Conservation (phyloP, 139 green algal species). For the Picochlorum costavermella region DNA sequence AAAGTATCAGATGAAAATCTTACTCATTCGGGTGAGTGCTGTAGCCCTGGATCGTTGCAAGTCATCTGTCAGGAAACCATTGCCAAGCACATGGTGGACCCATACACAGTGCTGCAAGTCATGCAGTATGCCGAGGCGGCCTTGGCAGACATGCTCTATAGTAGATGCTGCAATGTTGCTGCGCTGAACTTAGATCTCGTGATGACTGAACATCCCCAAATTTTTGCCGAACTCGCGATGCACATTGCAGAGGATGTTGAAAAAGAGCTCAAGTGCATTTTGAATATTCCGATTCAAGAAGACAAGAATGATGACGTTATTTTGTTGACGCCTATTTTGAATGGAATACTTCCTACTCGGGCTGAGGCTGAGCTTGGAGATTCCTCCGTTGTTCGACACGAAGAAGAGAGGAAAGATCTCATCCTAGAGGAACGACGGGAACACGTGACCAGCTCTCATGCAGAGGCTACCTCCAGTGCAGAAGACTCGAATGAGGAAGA, state of each 20-base stretch:
- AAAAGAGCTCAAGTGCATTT: constrained; percentile 20
- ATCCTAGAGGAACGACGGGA: background rate
- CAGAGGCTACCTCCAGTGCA: background rate
- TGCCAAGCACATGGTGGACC: constrained; percentile 61
- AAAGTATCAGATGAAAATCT: background rate
- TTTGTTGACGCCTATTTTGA: background rate
- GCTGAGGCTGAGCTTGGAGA: constrained; percentile 1
- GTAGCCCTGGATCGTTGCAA: constrained; percentile 40
- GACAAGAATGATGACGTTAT: background rate
- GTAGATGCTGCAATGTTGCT: constrained; percentile 55
- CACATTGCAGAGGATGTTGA: constrained; percentile 60
- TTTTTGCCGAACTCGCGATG: constrained; percentile 31
- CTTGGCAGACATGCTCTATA: constrained; percentile 48
- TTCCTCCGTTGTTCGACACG: too few species aligned
- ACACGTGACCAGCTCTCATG: background rate
- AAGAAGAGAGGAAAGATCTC: too few species aligned
- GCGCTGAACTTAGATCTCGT: constrained; percentile 67
- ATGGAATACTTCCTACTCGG: background rate
- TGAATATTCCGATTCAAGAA: background rate
- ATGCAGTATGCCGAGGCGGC: constrained; percentile 73
- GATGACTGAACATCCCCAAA: constrained; percentile 42
- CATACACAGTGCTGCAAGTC: constrained; percentile 55
- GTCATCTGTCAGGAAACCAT: constrained; percentile 61
- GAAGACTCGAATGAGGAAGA: background rate
- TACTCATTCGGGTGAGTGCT: background rate